Evolutionary conservation across 2,329 filamentous ascomycete genomes (phyloP), one percentile per base, ranked within the genome.

Genomic region (Aureobasidium uvarum): DNA sequence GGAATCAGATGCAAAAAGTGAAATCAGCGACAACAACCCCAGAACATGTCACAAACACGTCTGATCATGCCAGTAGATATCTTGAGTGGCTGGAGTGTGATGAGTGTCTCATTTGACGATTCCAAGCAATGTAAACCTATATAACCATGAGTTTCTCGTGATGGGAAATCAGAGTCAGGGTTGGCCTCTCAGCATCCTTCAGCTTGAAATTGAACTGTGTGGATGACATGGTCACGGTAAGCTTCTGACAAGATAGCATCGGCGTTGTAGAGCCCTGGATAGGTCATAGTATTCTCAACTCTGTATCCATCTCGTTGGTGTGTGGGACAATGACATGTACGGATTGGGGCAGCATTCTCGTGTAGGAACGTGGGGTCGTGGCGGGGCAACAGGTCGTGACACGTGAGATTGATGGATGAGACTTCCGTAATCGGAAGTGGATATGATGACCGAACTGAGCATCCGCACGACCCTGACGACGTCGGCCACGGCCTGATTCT

Each of bases 391-490:
- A 33, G 20, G 48, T 16, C 6, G 18, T 16, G 36, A 58, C 50
- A 54, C 62, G 62, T 64, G 48, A 55, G 33, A 16, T 3, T 28
- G 25, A 41, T 41, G 62, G 62, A 64, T 64, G 51, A 64, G 62
- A 45, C 31, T 54, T 46, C 62, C 62, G 50, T 36, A 64, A 64
- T 48, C 38, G 52, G 62, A 46, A 48, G 39, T 64, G 62, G 62
- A 56, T 48, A 48, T 43, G 60, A 63, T 54, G 60, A 63, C 51
- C 62, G 43, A 28, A 25, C 48, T 64, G 62, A 64, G 51, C 36
- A 48, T 58, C 36, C 23, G 48, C 56, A 16, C 41, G 48, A 3
- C 41, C 14, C 10, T 11, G 18, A 59, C 25, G 13, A 59, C 52
- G 52, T 41, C 33, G 52, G 52, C 20, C 18, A 38, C 14, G 2